A percentile compares a stretch with the other conserved stretches of the same genome.
These are phyloP conservation scores for Pseudogymnoascus sp. DNA, from an alignment of 2,329 filamentous ascomycete genomes.

Conservation along the genomic window DNA sequence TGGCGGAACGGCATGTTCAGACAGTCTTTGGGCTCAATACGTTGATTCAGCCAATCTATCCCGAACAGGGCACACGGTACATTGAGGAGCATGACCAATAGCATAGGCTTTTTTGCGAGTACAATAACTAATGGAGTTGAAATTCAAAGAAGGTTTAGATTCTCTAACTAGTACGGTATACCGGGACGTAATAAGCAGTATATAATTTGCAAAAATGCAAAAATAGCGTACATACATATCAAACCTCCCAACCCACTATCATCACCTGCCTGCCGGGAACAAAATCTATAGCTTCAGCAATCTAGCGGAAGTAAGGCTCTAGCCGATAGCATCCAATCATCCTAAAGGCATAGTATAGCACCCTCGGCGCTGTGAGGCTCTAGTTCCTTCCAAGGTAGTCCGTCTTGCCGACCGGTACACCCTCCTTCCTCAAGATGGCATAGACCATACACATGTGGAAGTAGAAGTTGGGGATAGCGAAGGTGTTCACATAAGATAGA, in stretches of 20 bases:
- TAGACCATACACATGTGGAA: conserved; percentile 57
- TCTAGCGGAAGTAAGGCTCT: background rate
- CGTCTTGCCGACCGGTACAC: conserved; percentile 52
- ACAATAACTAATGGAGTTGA: too few species aligned
- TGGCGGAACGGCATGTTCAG: too few species aligned
- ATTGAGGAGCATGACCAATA: too few species aligned
- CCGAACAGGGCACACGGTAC: too few species aligned
- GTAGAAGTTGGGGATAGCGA: conserved; percentile 51
- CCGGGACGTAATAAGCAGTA: background rate
- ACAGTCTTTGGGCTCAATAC: too few species aligned
- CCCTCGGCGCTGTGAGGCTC: background rate
- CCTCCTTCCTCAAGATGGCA: conserved; percentile 51
- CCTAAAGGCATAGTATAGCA: background rate
- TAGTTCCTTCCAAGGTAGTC: conserved; percentile 38
- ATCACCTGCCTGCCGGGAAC: background rate
- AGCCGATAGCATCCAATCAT: background rate
- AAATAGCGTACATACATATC: background rate
- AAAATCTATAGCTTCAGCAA: background rate
- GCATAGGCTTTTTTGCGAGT: too few species aligned
- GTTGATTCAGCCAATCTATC: too few species aligned
- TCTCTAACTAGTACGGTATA: too few species aligned
- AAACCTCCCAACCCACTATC: background rate
- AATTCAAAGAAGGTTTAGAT: too few species aligned
- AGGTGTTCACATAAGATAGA: conserved; percentile 39
- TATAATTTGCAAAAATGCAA: background rate